These are phyloP conservation scores for Herpetomonas samuelpessoai DNA, from an alignment of 208 protist species.

Conservation along the genomic window DNA sequence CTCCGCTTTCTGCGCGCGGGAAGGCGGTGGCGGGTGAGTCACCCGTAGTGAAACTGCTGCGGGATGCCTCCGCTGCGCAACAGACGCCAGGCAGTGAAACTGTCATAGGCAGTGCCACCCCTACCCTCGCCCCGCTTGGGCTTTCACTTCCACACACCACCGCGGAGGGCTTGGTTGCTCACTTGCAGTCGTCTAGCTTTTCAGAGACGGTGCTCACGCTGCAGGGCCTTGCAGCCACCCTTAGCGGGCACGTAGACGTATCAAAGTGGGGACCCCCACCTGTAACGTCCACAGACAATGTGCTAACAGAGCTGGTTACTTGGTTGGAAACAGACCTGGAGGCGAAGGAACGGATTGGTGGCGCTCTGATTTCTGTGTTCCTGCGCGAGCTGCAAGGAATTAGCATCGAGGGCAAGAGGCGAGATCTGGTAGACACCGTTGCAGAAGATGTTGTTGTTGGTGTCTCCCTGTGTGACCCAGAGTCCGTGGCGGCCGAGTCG, in stretches of 20 bases:
- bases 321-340: not conserved
- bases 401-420: slow-evolving; percentile 1
- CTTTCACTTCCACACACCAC: not conserved
- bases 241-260: not conserved
- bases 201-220: not conserved
- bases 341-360: not conserved
- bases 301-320: not conserved
- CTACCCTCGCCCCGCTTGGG: not conserved
- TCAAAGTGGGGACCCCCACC: not conserved
- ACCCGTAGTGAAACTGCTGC: slow-evolving; percentile 11
- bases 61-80: not conserved
- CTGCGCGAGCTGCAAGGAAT: slow-evolving; percentile 12
- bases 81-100: not conserved
- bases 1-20: not conserved
- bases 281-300: not conserved
- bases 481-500: not conserved
- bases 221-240: not conserved
- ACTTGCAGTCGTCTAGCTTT: not conserved
- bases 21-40: slow-evolving; percentile 9
- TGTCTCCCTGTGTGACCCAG: slow-evolving; percentile 6
- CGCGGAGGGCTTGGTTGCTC: not conserved
- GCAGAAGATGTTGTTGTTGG: not conserved
- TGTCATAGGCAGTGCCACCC: not conserved
- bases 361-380: slow-evolving; percentile 4
- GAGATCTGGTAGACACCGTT: slow-evolving; percentile 5